These are phyloP conservation scores for Cladosporium velox DNA, from an alignment of 2,329 filamentous ascomycete species.

Conservation along the genomic window DNA sequence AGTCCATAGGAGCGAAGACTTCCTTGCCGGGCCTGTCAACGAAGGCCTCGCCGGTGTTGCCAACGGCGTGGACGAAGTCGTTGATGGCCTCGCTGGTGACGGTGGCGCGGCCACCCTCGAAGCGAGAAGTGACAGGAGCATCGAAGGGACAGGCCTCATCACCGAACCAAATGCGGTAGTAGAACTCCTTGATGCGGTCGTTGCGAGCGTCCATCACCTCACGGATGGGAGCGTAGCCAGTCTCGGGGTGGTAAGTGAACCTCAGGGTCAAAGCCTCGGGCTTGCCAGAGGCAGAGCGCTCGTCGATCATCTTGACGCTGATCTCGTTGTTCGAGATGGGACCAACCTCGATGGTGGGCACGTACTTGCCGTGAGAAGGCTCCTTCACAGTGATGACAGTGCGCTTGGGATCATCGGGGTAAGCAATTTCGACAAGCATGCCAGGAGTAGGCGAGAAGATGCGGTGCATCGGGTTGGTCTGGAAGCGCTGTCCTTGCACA, in stretches of 20 bases:
- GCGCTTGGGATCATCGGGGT: conserved; percentile 79
- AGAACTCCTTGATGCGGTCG: conserved; percentile 98
- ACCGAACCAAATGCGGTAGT: conserved; percentile 97
- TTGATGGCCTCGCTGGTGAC: conserved; percentile 94
- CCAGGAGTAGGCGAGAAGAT: conserved; percentile 86
- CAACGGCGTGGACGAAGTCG: conserved; percentile 98
- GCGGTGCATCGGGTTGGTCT: conserved; percentile 91
- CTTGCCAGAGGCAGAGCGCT: conserved; percentile 80
- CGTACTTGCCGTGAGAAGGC: conserved; percentile 79
- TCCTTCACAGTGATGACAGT: conserved; percentile 87
- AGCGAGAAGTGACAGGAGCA: conserved; percentile 78
- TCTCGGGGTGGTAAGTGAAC: conserved; percentile 93
- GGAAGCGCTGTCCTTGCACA: conserved; percentile 93
- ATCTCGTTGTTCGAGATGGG: conserved; percentile 76
- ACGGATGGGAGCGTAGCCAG: conserved; percentile 94
- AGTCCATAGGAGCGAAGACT: conserved; percentile 97
- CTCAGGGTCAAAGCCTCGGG: conserved; percentile 80
- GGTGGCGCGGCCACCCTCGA: conserved; percentile 83
- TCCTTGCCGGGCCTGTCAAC: conserved; percentile 93
- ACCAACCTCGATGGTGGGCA: conserved; percentile 85
- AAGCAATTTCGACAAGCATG: conserved; percentile 81
- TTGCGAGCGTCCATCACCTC: conserved; percentile 97
- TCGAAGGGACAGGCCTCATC: conserved; percentile 82
- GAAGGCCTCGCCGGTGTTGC: conserved; percentile 96
- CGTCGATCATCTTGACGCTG: conserved; percentile 86